phyloP scores from a whole-genome alignment of 2,329 filamentous ascomycete species.

The Aspergillus versicolor region DNA sequence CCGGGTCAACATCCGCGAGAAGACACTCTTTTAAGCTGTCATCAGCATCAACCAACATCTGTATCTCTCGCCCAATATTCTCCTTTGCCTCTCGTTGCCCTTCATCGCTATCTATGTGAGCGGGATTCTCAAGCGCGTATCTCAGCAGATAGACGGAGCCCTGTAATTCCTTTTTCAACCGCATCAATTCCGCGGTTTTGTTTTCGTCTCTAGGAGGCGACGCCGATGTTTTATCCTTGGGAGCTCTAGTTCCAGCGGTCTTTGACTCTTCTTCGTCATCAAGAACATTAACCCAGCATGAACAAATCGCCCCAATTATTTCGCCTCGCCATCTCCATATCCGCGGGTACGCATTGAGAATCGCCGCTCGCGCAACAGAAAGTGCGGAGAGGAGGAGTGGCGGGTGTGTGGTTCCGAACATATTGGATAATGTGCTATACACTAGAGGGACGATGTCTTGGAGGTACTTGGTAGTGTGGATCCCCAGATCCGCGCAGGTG shows the following conservation, averaged over 20 bases:
- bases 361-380: constrained; percentile 55
- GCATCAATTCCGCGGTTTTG: constrained; percentile 12
- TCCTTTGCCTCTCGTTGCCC: constrained; percentile 26
- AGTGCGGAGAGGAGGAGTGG: constrained; percentile 55
- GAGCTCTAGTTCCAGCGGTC: neutral
- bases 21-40: constrained; percentile 31
- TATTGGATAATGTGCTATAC: constrained; percentile 64
- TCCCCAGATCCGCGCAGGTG: constrained; percentile 33
- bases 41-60: constrained; percentile 37
- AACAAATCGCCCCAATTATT: constrained; percentile 60
- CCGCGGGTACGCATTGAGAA: constrained; percentile 69
- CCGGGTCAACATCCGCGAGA: constrained; percentile 17
- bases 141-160: constrained; percentile 29
- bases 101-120: constrained; percentile 16
- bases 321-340: constrained; percentile 63
- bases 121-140: constrained; percentile 29
- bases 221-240: neutral
- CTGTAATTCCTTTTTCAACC: constrained; percentile 30
- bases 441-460: constrained; percentile 68
- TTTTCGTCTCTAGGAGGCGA: neutral
- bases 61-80: constrained; percentile 34
- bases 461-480: constrained; percentile 40
- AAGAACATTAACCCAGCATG: constrained; percentile 62
- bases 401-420: constrained; percentile 61
- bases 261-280: constrained; percentile 31